phyloP scores from a whole-genome alignment of 169 alveolate species.

The Plasmodium ovale region DNA sequence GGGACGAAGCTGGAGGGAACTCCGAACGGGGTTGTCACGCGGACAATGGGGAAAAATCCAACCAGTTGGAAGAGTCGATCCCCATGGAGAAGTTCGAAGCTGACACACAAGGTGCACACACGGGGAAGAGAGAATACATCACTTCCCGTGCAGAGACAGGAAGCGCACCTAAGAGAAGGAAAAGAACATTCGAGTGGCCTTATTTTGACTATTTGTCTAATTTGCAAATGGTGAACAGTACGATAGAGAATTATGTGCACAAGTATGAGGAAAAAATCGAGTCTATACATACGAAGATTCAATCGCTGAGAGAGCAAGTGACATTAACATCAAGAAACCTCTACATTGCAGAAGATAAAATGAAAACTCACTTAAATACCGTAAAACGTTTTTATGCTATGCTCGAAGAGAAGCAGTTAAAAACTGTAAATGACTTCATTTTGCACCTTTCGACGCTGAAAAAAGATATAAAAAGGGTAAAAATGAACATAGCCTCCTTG shows the following conservation, averaged over 20 bases:
- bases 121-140: background rate
- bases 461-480: constrained; percentile 13
- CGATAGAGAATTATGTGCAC: background rate
- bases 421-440: background rate
- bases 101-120: background rate
- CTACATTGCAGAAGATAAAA: background rate
- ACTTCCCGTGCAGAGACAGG: background rate
- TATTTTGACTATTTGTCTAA: background rate
- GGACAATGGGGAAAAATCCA: too few relatives aligned
- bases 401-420: constrained; percentile 10
- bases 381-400: constrained; percentile 3
- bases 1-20: too few relatives aligned
- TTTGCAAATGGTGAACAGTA: background rate
- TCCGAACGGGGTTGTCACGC: too few relatives aligned
- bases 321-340: background rate
- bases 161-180: background rate
- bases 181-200: background rate
- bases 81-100: too few relatives aligned
- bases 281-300: background rate
- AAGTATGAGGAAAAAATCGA: constrained; percentile 21
- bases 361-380: background rate
- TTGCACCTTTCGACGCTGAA: background rate
- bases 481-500: constrained; percentile 11
- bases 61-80: too few relatives aligned
- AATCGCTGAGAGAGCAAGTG: background rate